Evolutionary conservation across 352 stramenopile species (phyloP), one percentile per base, ranked within the genome.

Genomic region (Phytophthora capsici): DNA sequence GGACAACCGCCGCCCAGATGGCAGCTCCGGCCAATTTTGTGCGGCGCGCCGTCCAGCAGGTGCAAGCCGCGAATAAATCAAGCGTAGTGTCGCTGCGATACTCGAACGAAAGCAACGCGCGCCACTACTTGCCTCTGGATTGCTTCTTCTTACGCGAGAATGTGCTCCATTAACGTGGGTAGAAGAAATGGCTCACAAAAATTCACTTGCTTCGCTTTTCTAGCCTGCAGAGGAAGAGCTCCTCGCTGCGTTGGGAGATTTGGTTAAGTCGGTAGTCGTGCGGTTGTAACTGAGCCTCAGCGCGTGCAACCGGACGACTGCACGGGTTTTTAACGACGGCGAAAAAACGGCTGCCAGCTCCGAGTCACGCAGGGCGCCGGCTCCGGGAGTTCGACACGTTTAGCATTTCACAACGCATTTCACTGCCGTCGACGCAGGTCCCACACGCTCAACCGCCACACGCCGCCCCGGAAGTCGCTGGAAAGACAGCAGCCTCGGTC

Each of bases 341-440:
- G 46, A 58, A 69, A 59, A 61, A 69, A 34, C 55, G 62, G 62
- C 62, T 70, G 48, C 28, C 34, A 16, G 25, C 48, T 52, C 38
- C 41, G 32, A 38, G 57, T 53, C 45, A 61, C 26, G 20, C 48
- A 56, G 32, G 45, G 48, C 22, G 25, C 46, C 12, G 13, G 23
- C 30, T 57, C 44, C 40, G 22, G 28, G 50, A 58, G 20, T 28
- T 22, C 23, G 41, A 23, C 36, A 38, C 36, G 36, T 8, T 41
- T 23, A 3, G 46, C 32, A 61, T 23, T 12, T 28, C 57, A 59
- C 49, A 73, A 66, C 14, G 20, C 32, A 57, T 57, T 69, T 69
- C 43, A 26, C 64, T 34, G 28, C 36, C 37, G 34, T 43, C 49
- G 16, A 28, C 48, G 50, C 47, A 66, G 16, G 43, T 23, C 53